Evolutionary conservation across 1,139 yeast genomes (phyloP).

Genomic region (Hansenula anomala): DNA sequence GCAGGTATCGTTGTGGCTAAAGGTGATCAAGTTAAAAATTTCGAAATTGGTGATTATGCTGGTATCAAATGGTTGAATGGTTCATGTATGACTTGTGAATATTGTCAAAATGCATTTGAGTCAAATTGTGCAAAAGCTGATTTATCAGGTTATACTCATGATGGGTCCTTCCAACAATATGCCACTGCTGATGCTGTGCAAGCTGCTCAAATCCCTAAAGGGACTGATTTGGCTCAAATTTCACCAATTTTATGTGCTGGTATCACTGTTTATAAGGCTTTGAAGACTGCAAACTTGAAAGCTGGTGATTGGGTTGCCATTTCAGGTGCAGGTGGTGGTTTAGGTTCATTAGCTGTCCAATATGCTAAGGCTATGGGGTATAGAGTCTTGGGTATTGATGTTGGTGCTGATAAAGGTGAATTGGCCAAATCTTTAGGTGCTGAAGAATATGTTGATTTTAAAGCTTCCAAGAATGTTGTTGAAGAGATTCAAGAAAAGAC

Average conservation of each 20-base stretch:
- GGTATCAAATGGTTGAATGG: slow-evolving; percentile 75
- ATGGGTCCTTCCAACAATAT: slow-evolving; percentile 82
- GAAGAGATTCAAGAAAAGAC: slow-evolving; percentile 54
- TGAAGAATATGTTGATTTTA: slow-evolving; percentile 65
- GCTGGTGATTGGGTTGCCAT: slow-evolving; percentile 81
- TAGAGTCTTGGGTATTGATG: slow-evolving; percentile 73
- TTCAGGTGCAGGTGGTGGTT: slow-evolving; percentile 85
- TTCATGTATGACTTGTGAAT: slow-evolving; percentile 70
- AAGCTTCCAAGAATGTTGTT: slow-evolving; percentile 45
- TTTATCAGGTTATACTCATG: slow-evolving; percentile 75
- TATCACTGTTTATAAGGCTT: slow-evolving; percentile 78
- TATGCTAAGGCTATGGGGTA: slow-evolving; percentile 81
- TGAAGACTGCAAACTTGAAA: slow-evolving; percentile 58
- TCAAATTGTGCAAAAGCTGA: slow-evolving; percentile 66
- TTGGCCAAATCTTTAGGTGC: slow-evolving; percentile 60
- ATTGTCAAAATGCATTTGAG: slow-evolving; percentile 63
- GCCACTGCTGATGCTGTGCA: slow-evolving; percentile 84
- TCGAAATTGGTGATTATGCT: slow-evolving; percentile 72
- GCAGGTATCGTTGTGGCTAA: slow-evolving; percentile 77
- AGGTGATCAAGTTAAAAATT: slow-evolving; percentile 64
- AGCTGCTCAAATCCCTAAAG: slow-evolving; percentile 72
- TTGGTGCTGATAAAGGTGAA: slow-evolving; percentile 61
- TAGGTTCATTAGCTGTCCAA: slow-evolving; percentile 77
- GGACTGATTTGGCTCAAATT: slow-evolving; percentile 65
- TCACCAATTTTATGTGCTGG: slow-evolving; percentile 85